phyloP scores from a whole-genome alignment of 176 grass and related monocot species.

The Canna indica region DNA sequence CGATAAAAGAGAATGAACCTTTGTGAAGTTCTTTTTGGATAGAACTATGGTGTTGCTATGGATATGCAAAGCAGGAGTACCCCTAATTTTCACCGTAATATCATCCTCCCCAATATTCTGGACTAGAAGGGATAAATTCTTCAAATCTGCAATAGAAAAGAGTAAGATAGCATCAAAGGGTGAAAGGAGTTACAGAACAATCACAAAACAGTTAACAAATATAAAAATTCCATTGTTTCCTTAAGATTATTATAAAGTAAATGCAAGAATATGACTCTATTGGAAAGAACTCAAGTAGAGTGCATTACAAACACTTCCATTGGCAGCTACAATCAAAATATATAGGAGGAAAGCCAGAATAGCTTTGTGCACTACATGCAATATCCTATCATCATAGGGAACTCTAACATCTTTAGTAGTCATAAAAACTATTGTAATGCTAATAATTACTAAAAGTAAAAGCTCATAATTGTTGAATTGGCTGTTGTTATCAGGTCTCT shows the following conservation, averaged over 20 bases:
- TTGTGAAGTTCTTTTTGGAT: slow-evolving; percentile 15
- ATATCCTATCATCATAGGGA: no score
- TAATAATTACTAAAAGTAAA: neutral
- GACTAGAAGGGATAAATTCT: slow-evolving; percentile 33
- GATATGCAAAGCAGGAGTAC: slow-evolving; percentile 21
- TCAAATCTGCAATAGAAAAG: slow-evolving; percentile 39
- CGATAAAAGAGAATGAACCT: slow-evolving; percentile 27
- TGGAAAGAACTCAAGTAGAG: no score
- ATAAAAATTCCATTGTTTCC: neutral
- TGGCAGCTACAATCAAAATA: neutral
- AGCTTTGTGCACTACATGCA: neutral
- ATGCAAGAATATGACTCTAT: no score
- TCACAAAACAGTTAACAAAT: neutral
- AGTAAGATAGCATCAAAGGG: neutral
- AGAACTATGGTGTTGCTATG: slow-evolving; percentile 11
- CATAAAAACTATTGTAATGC: neutral
- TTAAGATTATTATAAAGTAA: no score
- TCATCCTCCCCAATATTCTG: slow-evolving; percentile 34
- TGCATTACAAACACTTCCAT: no score
- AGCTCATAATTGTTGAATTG: neutral
- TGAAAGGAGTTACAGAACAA: neutral
- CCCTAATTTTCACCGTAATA: slow-evolving; percentile 29
- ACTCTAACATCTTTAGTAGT: no score
- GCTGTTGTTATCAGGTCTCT: neutral
- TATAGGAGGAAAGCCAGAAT: neutral